phyloP scores from a whole-genome alignment of 768 basidiomycete species.

The Lactarius sanguifluus region DNA sequence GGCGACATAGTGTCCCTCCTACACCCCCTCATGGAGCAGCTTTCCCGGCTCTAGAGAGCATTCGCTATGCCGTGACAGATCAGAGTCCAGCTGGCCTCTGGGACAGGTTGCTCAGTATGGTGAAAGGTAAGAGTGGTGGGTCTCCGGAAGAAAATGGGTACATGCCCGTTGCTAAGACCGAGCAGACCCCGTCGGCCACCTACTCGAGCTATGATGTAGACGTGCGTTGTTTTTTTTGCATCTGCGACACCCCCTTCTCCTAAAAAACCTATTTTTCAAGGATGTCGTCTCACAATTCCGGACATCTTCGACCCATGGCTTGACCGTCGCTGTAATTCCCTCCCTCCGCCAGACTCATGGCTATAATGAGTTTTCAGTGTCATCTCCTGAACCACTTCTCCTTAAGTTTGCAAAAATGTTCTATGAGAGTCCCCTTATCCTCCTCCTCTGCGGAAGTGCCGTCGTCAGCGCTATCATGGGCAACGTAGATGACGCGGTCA shows the following conservation, averaged over 20 bases:
- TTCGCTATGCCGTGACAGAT: constrained; percentile 32
- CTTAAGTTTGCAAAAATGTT: constrained; percentile 94
- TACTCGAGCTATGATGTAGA: constrained; percentile 5
- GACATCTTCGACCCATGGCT: constrained; percentile 60
- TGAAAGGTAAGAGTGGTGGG: constrained; percentile 42
- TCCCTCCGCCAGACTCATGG: constrained; percentile 67
- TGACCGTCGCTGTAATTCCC: constrained; percentile 61
- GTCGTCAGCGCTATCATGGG: constrained; percentile 89
- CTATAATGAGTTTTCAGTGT: constrained; percentile 93
- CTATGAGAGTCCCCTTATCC: constrained; percentile 90
- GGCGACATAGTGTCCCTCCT: constrained; percentile 57
- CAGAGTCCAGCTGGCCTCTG: constrained; percentile 44
- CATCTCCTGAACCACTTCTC: constrained; percentile 72
- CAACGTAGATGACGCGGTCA: constrained; percentile 92
- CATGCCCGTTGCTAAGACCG: constrained; percentile 30
- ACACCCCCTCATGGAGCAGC: constrained; percentile 32
- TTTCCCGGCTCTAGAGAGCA: constrained; percentile 43
- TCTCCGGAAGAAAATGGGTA: constrained; percentile 43
- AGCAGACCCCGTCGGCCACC: constrained; percentile 21
- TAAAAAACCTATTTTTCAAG: constrained; percentile 39
- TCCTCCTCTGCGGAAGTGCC: constrained; percentile 89
- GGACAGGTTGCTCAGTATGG: constrained; percentile 41
- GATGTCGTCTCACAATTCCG: constrained; percentile 72
- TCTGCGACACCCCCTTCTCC: no score
- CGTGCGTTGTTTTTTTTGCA: constrained; percentile 19